Base-by-base conservation (phyloP, 2,329 filamentous ascomycete genomes). In the Fusarium redolens region DNA sequence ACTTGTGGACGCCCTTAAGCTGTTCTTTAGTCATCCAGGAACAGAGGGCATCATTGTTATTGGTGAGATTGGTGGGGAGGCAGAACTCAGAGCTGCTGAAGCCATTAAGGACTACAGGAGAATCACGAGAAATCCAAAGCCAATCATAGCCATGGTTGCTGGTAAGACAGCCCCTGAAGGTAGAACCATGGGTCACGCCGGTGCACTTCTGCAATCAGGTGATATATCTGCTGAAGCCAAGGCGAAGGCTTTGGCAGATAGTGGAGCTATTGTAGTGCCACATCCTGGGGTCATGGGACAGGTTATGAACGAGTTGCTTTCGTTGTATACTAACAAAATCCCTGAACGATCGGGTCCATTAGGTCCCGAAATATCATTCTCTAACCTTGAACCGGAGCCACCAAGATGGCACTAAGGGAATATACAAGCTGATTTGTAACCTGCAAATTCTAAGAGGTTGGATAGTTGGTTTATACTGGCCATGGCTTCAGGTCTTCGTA, bases 31-130 rank as follows among this genome's bases (percentile, higher is more conserved):
- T 18, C 90, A 94, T 68, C 83, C 87, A 15, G 89, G 92, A 64
- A 94, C 92, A 0, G 86, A 92, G 68, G 92, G 90, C 3, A 92
- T 94, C 28, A 89, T 94, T 14, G 81, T 94, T 14, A 90, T 93
- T 30, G 92, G 92, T 7, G 92, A 94, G 78, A 87, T 94, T 67
- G 92, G 92, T 14, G 92, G 92, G 1, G 88, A 87, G 25, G 89
- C 90, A 6, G 92, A 94, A 79, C 85, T 92, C 43, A 88, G 90
- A 77, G 92, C 92, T 15, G 93, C 92, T 1, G 90, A 92, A 28
- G 90, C 91, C 85, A 93, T 94, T 66, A 85, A 81, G 54, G 88
- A 90, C 18, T 93, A 94, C 78, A 85, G 83, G 7, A 64, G 18
- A 15, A 86, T 82, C 62, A 85, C 89, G 12, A 72, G 82, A 13